Conservation (phyloP, 768 basidiomycete species). For the Boletus insuetus region DNA sequence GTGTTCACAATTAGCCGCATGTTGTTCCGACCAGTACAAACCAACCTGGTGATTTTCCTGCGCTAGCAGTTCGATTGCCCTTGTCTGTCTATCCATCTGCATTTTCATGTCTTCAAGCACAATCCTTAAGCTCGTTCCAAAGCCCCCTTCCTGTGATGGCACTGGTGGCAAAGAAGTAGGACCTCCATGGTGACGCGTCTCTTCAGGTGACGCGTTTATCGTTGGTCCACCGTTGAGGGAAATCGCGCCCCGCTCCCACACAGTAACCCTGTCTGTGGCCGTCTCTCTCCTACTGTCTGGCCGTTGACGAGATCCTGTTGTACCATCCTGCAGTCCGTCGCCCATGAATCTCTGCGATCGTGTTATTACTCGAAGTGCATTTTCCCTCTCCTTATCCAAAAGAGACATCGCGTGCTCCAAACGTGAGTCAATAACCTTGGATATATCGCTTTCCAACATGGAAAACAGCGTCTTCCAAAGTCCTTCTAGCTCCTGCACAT, state of each 20-base stretch:
- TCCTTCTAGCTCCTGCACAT: slow-evolving; percentile 37
- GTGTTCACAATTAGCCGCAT: slow-evolving; percentile 3
- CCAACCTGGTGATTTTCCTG: slow-evolving; percentile 49
- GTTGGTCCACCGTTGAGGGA: slow-evolving; percentile 8
- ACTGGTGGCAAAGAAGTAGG: slow-evolving; percentile 11
- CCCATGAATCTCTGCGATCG: slow-evolving; percentile 16
- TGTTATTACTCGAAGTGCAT: slow-evolving; percentile 16
- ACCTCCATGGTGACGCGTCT: slow-evolving; percentile 9
- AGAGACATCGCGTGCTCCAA: slow-evolving; percentile 34
- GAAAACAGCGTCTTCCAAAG: slow-evolving; percentile 50
- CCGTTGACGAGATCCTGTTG: slow-evolving; percentile 8
- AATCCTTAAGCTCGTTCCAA: slow-evolving; percentile 28
- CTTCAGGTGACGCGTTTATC: slow-evolving; percentile 9
- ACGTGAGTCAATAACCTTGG: slow-evolving; percentile 33
- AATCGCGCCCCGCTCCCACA: slow-evolving; percentile 11
- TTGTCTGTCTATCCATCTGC: slow-evolving; percentile 49
- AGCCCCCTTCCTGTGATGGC: slow-evolving; percentile 17
- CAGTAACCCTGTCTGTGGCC: slow-evolving; percentile 9
- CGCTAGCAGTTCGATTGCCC: slow-evolving; percentile 39
- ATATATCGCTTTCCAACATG: slow-evolving; percentile 40
- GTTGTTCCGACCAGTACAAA: background rate
- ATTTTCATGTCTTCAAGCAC: slow-evolving; percentile 46
- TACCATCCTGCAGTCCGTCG: slow-evolving; percentile 7
- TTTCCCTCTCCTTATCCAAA: slow-evolving; percentile 33
- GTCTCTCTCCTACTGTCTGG: slow-evolving; percentile 12